phyloP scores from a whole-genome alignment of 257 asterid genomes.

The Lantana camara region DNA sequence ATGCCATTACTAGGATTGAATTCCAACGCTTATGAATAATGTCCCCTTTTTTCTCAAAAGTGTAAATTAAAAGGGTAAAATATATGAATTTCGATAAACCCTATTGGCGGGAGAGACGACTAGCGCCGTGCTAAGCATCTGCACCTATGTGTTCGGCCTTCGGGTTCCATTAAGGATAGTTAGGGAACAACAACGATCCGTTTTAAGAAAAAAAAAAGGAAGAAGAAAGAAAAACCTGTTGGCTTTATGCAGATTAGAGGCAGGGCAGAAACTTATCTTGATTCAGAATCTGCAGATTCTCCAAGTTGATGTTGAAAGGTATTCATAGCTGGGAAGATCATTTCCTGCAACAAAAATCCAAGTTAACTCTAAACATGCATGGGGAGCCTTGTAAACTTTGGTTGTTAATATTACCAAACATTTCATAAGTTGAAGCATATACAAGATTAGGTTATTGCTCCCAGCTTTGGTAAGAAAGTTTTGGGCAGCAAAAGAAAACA shows the following conservation, averaged over 20 bases:
- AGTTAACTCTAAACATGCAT: background rate
- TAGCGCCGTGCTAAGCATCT: too few relatives aligned
- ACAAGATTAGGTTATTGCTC: background rate
- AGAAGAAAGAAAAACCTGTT: too few relatives aligned
- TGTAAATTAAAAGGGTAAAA: background rate
- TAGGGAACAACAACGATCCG: too few relatives aligned
- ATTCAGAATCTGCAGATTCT: background rate
- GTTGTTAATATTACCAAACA: background rate
- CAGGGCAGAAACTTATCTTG: background rate
- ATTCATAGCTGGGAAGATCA: background rate
- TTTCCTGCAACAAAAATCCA: background rate
- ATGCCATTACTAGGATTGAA: constrained; percentile 41
- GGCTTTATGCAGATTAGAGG: too few relatives aligned
- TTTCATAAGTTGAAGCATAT: background rate
- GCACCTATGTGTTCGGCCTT: too few relatives aligned
- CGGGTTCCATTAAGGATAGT: too few relatives aligned
- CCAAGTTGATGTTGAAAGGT: background rate
- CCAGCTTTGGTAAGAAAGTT: background rate
- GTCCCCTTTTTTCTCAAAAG: background rate
- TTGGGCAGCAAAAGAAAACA: background rate
- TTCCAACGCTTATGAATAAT: constrained; percentile 20
- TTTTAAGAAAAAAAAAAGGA: too few relatives aligned
- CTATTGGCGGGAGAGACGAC: too few relatives aligned
- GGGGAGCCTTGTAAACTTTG: too few relatives aligned
- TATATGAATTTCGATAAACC: constrained; percentile 1